phyloP scores from a whole-genome alignment of 108 stramenopile species.

The Seminavis robusta region DNA sequence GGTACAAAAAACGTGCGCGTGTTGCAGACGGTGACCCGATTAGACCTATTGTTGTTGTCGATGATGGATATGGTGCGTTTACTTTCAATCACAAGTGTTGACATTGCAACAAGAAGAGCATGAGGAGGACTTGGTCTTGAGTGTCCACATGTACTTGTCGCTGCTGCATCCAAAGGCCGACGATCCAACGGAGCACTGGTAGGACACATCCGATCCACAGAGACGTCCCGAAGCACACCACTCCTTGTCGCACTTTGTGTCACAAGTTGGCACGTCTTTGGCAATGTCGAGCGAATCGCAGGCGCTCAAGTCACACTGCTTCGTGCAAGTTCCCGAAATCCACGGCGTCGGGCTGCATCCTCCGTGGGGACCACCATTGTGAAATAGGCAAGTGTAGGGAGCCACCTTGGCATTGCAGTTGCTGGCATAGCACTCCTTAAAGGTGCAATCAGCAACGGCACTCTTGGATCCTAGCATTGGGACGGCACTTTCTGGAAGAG shows the following conservation, averaged over 20 bases:
- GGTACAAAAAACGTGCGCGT: no score
- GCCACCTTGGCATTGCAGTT: slow-evolving; percentile 6
- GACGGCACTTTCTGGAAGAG: no score
- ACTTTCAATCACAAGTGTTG: no score
- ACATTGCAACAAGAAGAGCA: slow-evolving; percentile 15
- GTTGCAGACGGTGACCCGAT: no score
- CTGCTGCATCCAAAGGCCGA: slow-evolving; percentile 6
- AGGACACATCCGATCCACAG: slow-evolving; percentile 1
- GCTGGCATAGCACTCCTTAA: slow-evolving; percentile 13
- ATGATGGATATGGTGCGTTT: no score
- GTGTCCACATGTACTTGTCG: slow-evolving; percentile 9
- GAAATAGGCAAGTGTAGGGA: slow-evolving; percentile 18
- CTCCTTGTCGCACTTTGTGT: background rate
- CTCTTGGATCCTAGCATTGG: no score
- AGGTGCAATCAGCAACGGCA: slow-evolving; percentile 17
- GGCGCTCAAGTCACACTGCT: slow-evolving; percentile 8
- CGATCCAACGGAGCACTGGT: slow-evolving; percentile 14
- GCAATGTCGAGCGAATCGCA: slow-evolving; percentile 10
- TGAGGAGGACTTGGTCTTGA: background rate
- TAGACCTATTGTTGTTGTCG: no score
- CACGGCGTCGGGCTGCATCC: slow-evolving; percentile 18
- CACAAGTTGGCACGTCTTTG: background rate
- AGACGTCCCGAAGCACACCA: background rate
- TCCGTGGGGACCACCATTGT: slow-evolving; percentile 22
- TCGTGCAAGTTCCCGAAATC: slow-evolving; percentile 7